A percentile compares a stretch with the other conserved stretches of the same genome.
These are phyloP conservation scores for Dothistroma pini DNA, from an alignment of 2,329 filamentous ascomycete genomes.

Conservation along the genomic window DNA sequence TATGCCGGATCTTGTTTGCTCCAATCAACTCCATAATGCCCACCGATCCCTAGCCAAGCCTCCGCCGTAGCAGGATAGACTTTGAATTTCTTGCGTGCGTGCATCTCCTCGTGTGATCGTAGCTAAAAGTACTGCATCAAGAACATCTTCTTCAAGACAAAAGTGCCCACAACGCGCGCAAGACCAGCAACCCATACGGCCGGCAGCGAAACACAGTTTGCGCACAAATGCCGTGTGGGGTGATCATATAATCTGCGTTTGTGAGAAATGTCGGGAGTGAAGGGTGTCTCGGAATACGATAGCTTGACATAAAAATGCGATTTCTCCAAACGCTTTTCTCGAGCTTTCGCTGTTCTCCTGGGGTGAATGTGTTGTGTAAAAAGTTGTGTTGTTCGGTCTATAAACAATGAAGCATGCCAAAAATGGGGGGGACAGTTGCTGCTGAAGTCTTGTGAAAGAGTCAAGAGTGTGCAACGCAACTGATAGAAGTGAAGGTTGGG, in stretches of 20 bases:
- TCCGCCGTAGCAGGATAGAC: neutral
- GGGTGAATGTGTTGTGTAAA: neutral
- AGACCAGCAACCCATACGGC: neutral
- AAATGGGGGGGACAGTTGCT: conserved; percentile 4
- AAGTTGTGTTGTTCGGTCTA: conserved; percentile 2
- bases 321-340: neutral
- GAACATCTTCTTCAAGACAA: neutral
- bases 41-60: neutral
- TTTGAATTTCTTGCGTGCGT: neutral
- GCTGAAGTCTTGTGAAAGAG: conserved; percentile 11
- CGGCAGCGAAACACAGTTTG: conserved; percentile 9
- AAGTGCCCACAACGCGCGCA: neutral
- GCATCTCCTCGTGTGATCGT: neutral
- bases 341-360: neutral
- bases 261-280: neutral
- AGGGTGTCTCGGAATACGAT: neutral
- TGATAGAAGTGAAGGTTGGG: conserved; percentile 4
- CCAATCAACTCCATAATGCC: neutral
- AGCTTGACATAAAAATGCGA: neutral
- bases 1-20: neutral
- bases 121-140: neutral
- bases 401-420: conserved; percentile 24
- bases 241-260: neutral
- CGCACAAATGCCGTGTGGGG: neutral
- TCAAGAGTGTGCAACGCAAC: conserved; percentile 7